phyloP scores from a whole-genome alignment of 192 early-diverging fungal species.

The Chytriomyces sp. region DNA sequence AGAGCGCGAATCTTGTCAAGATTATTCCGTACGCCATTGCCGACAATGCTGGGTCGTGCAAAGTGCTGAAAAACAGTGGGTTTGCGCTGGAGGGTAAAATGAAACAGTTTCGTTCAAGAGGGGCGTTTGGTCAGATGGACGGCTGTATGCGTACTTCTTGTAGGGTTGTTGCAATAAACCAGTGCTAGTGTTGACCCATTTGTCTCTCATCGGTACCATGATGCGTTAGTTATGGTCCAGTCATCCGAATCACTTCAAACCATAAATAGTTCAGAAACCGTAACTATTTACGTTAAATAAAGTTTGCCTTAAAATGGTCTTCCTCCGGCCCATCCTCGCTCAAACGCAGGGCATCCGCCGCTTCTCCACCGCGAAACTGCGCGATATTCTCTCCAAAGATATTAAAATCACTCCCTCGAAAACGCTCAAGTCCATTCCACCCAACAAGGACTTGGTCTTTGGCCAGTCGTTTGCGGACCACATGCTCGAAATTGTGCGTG shows the following conservation, averaged over 20 bases:
- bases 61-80: conserved; percentile 1
- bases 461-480: conserved; percentile 93
- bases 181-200: too few species aligned
- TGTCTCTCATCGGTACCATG: too few species aligned
- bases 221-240: too few species aligned
- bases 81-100: conserved; percentile 20
- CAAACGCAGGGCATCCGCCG: not conserved
- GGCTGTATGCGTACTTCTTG: too few species aligned
- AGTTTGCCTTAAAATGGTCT: not conserved
- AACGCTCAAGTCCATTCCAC: conserved; percentile 43
- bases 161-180: too few species aligned
- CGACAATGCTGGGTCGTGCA: not conserved
- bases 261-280: too few species aligned
- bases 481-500: conserved; percentile 74
- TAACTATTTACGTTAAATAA: too few species aligned
- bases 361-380: not conserved
- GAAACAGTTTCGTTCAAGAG: conserved; percentile 1
- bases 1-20: not conserved
- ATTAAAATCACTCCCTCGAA: conserved; percentile 27
- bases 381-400: conserved; percentile 15
- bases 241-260: too few species aligned
- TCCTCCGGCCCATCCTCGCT: not conserved
- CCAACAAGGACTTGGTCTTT: conserved; percentile 75
- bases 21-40: not conserved
- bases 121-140: not conserved